Conservation (phyloP, 805 yeast species). For the Starmerella bombi region DNA sequence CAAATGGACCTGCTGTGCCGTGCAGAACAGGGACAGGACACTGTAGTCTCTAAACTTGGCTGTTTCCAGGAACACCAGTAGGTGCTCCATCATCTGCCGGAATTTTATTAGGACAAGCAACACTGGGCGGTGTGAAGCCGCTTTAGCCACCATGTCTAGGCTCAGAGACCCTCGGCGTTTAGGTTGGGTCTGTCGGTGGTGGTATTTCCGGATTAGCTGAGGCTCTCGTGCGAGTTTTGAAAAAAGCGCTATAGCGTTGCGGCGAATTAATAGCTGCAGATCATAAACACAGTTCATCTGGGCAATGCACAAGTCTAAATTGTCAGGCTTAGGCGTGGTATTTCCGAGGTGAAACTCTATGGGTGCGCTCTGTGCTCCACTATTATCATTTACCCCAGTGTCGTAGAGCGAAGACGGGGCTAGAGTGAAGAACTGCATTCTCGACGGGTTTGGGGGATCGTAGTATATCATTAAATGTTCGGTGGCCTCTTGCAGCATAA, state of each 20-base stretch:
- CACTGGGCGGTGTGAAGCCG: background rate
- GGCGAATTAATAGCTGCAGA: slow-evolving; percentile 22
- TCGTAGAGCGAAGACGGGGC: slow-evolving; percentile 57
- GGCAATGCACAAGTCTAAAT: slow-evolving; percentile 19
- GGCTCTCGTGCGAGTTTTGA: slow-evolving; percentile 18
- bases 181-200: background rate
- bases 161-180: background rate
- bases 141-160: background rate
- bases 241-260: slow-evolving; percentile 22
- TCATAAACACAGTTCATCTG: slow-evolving; percentile 30
- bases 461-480: slow-evolving; percentile 34
- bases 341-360: slow-evolving; percentile 9
- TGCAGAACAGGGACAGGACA: slow-evolving; percentile 37
- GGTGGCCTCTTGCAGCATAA: background rate
- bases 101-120: background rate
- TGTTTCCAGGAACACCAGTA: slow-evolving; percentile 25
- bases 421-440: slow-evolving; percentile 64
- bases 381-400: slow-evolving; percentile 11
- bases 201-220: background rate
- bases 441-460: slow-evolving; percentile 55
- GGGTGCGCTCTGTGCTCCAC: background rate
- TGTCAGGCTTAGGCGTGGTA: slow-evolving; percentile 1
- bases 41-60: slow-evolving; percentile 11
- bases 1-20: slow-evolving; percentile 67
- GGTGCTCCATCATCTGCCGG: slow-evolving; percentile 25